A percentile compares a stretch with the other conserved stretches of the same genome.
Conservation (phyloP, 306 rosid genomes). For the Prunus fruticosa region DNA sequence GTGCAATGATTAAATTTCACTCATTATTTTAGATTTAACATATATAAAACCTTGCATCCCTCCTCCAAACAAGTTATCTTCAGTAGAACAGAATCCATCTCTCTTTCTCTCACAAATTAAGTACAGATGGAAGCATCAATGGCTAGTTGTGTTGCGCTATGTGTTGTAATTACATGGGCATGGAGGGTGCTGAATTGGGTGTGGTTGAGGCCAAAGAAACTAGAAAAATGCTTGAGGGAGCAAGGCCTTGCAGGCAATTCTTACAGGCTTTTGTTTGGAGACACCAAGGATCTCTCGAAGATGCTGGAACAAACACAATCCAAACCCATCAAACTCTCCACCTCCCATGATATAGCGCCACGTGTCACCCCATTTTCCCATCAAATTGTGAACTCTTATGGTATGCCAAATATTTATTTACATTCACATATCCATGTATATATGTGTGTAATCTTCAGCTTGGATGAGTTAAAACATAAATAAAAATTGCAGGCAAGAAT, state of each 20-base stretch:
- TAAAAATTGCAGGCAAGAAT: slow-evolving; percentile 30
- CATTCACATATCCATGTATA: too few relatives aligned
- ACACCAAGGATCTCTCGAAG: slow-evolving; percentile 13
- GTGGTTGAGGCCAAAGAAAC: slow-evolving; percentile 55
- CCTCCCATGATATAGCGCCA: slow-evolving; percentile 33
- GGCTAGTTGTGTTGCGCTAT: not conserved
- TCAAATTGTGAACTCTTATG: slow-evolving; percentile 28
- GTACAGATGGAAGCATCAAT: not conserved
- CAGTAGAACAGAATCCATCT: not conserved
- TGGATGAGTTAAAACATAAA: not conserved
- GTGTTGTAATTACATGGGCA: slow-evolving; percentile 1
- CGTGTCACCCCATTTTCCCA: slow-evolving; percentile 27
- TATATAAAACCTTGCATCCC: too few relatives aligned
- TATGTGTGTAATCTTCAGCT: not conserved
- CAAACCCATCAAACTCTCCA: slow-evolving; percentile 31
- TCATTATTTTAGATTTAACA: too few relatives aligned
- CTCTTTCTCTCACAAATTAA: not conserved
- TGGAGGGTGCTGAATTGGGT: slow-evolving; percentile 47
- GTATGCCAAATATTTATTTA: slow-evolving; percentile 10
- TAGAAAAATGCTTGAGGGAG: slow-evolving; percentile 39
- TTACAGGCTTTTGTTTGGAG: slow-evolving; percentile 39
- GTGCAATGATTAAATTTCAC: too few relatives aligned
- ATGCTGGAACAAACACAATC: slow-evolving; percentile 30
- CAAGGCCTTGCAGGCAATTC: slow-evolving; percentile 50
- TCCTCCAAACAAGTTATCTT: too few relatives aligned